A percentile compares a stretch with the other conserved stretches of the same genome.
Conservation (phyloP, 495 filamentous ascomycete genomes). For the Barbatosphaeria neglecta region DNA sequence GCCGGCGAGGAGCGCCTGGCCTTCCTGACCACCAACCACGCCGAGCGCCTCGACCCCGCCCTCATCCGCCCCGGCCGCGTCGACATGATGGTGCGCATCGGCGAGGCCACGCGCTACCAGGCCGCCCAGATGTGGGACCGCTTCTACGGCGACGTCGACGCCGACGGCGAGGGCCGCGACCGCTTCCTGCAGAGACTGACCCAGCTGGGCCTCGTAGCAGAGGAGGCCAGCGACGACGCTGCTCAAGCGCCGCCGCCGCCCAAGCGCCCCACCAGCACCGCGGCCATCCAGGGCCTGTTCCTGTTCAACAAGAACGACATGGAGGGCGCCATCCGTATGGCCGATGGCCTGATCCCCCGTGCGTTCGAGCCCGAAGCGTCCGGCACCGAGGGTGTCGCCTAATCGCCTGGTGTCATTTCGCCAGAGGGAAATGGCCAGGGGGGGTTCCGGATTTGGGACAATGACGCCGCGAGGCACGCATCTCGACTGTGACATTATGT, state of each 20-base stretch:
- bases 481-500: too few species aligned
- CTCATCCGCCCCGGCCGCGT: slow-evolving; percentile 84
- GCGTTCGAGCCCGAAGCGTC: slow-evolving; percentile 33
- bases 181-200: slow-evolving; percentile 38
- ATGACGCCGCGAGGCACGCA: too few species aligned
- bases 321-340: slow-evolving; percentile 75
- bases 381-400: slow-evolving; percentile 11
- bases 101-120: slow-evolving; percentile 76
- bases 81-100: slow-evolving; percentile 84
- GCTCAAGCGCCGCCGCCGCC: too few species aligned
- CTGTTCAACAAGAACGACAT: slow-evolving; percentile 86
- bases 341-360: slow-evolving; percentile 49
- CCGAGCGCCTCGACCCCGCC: slow-evolving; percentile 78
- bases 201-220: slow-evolving; percentile 35
- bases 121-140: slow-evolving; percentile 83
- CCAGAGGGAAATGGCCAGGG: not conserved
- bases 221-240: too few species aligned
- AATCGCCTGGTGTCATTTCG: slow-evolving; percentile 10
- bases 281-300: slow-evolving; percentile 86
- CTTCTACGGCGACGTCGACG: slow-evolving; percentile 80
- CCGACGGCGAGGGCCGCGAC: slow-evolving; percentile 42
- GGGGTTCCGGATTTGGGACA: too few species aligned
- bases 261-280: slow-evolving; percentile 58
- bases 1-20: slow-evolving; percentile 88
- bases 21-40: slow-evolving; percentile 91